These are phyloP conservation scores for Hibiscus tridactylites DNA, from an alignment of 345 rosid genomes.

Conservation along the genomic window DNA sequence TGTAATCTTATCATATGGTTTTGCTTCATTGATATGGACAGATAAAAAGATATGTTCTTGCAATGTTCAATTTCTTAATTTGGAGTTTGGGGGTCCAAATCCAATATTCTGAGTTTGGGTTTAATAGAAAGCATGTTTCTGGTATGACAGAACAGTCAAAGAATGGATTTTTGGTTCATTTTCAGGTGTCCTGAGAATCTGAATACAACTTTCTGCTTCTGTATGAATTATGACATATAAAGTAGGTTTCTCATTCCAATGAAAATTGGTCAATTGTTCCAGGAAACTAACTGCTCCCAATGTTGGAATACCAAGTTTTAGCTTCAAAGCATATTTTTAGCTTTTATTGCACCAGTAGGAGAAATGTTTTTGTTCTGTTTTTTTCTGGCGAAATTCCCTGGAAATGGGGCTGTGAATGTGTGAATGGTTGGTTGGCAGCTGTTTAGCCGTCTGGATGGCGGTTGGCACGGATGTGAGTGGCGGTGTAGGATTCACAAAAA, in stretches of 20 bases:
- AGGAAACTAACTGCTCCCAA: too few species aligned
- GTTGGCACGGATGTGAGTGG: not conserved
- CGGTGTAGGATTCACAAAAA: not conserved
- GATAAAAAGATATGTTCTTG: not conserved
- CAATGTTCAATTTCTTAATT: too few species aligned
- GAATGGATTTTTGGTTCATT: not conserved
- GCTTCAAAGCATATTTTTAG: not conserved
- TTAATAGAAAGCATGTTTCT: not conserved
- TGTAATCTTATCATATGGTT: constrained; percentile 20
- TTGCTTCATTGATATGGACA: constrained; percentile 17
- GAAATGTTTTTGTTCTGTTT: not conserved
- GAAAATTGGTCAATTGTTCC: not conserved
- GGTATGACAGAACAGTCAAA: not conserved
- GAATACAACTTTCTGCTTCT: not conserved
- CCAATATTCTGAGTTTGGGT: not conserved
- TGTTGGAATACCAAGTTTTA: not conserved
- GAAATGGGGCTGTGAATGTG: constrained; percentile 4
- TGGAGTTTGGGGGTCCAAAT: not conserved
- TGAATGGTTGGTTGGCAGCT: not conserved
- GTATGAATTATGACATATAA: not conserved
- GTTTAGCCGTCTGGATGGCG: not conserved
- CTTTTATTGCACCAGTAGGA: not conserved
- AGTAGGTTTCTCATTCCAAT: not conserved
- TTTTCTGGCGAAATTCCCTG: not conserved
- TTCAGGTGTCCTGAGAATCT: not conserved